Base-by-base conservation (phyloP, 805 yeast genomes). In the Kluyveromyces starmeri region DNA sequence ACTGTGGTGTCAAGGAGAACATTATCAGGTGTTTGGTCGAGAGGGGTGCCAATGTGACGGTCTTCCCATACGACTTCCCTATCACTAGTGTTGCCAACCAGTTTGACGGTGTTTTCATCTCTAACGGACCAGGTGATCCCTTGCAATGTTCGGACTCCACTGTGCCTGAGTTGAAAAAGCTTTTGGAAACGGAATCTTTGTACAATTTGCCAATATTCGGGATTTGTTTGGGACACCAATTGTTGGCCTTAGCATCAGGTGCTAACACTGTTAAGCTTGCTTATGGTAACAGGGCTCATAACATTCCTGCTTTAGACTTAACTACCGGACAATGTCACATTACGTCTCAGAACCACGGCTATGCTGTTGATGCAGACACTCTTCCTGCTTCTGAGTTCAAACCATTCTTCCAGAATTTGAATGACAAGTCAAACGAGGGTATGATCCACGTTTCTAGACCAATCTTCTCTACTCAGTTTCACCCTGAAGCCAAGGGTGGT, bases 401-500 rank as follows among this genome's bases (percentile, higher is more conserved):
- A 65, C 89, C 88, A 49, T 89, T 79, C 60, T 92, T 92, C 58
- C 73, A 88, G 48, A 92, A 92, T 65, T 71, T 89, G 63, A 92
- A 92, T 59, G 99, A 92, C 61, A 79, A 85, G 58, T 83, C 95
- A 36, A 92, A 92, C 61, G 99, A 92, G 65, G 99, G 99, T 51
- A 86, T 92, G 95, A 80, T 77, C 51, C 98, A 92, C 62, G 71
- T 67, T 38, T 55, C 74, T 25, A 80, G 75, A 59, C 99, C 99
- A 34, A 83, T 89, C 37, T 92, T 89, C 65, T 84, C 96, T 24
- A 85, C 96, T 2, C 98, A 92, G 63, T 92, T 92, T 73, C 99
- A 92, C 60, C 99, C 99, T 32, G 99, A 92, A 64, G 97, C 98
- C 38, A 89, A 86, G 66, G 97, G 98, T 50, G 99, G 99, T 48